Percentiles rank a stretch among this genome's conserved stretches.
Evolutionary conservation across 129 eudicot genomes (phyloP).

Genomic region (Mikania micrantha): DNA sequence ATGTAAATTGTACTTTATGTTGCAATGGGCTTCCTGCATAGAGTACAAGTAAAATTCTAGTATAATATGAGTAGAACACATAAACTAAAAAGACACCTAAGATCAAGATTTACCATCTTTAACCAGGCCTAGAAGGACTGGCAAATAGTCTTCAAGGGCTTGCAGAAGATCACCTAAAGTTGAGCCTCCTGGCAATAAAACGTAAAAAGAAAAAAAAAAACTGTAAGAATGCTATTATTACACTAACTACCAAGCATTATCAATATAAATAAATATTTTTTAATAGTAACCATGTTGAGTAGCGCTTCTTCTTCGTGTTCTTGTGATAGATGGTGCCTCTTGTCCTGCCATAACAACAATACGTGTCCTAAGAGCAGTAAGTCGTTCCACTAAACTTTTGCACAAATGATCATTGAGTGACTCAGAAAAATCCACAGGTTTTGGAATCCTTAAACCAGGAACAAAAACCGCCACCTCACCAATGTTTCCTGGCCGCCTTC

Average conservation of each 20-base stretch:
- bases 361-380: slow-evolving; percentile 85
- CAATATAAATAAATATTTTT: not conserved
- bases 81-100: not conserved
- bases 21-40: slow-evolving; percentile 84
- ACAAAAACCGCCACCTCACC: slow-evolving; percentile 86
- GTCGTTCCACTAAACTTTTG: slow-evolving; percentile 66
- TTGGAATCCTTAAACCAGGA: slow-evolving; percentile 90
- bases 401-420: slow-evolving; percentile 56
- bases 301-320: slow-evolving; percentile 73
- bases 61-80: not conserved
- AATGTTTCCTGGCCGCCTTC: slow-evolving; percentile 77
- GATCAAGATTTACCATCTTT: slow-evolving; percentile 69
- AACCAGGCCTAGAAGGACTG: slow-evolving; percentile 88
- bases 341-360: slow-evolving; percentile 94
- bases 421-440: slow-evolving; percentile 72
- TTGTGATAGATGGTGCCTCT: slow-evolving; percentile 87
- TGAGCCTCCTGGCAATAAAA: slow-evolving; percentile 64
- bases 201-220: not conserved
- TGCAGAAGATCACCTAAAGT: slow-evolving; percentile 83
- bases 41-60: slow-evolving; percentile 3
- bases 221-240: slow-evolving; percentile 19
- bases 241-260: slow-evolving; percentile 11
- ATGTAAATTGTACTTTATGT: slow-evolving; percentile 78
- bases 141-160: slow-evolving; percentile 94
- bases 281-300: slow-evolving; percentile 75